phyloP scores from a whole-genome alignment of 1,139 yeast genomes.

The Sporopachydermia cereana region DNA sequence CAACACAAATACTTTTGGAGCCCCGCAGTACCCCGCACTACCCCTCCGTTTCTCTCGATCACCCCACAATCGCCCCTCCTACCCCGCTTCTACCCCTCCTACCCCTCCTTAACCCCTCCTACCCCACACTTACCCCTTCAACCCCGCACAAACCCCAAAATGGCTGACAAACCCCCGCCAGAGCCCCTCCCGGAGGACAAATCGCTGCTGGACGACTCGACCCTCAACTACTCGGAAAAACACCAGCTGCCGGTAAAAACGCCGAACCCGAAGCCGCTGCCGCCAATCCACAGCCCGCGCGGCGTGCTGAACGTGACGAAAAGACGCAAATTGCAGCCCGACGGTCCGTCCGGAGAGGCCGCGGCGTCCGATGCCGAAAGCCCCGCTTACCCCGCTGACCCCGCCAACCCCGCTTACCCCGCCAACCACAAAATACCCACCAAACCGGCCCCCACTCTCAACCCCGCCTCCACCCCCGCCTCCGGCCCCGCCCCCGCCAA shows the following conservation, averaged over 20 bases:
- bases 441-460: too few relatives aligned
- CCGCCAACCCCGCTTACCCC: too few relatives aligned
- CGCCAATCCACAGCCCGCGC: not conserved
- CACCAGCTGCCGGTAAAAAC: not conserved
- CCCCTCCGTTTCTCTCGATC: too few relatives aligned
- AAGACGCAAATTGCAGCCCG: slow-evolving; percentile 4
- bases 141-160: too few relatives aligned
- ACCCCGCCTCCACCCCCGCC: slow-evolving; percentile 6
- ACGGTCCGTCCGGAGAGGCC: slow-evolving; percentile 8
- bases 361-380: slow-evolving; percentile 5
- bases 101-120: too few relatives aligned
- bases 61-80: too few relatives aligned
- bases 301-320: not conserved
- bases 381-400: slow-evolving; percentile 8
- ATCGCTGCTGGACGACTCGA: not conserved
- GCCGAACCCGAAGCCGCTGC: not conserved
- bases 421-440: slow-evolving; percentile 7
- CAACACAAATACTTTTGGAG: too few relatives aligned
- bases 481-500: slow-evolving; percentile 8
- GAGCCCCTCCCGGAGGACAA: too few relatives aligned
- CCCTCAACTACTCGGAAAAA: not conserved
- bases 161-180: too few relatives aligned
- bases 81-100: too few relatives aligned
- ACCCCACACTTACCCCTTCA: too few relatives aligned
- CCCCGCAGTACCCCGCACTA: too few relatives aligned